These are phyloP conservation scores for Phytopythium aichiense DNA, from an alignment of 352 stramenopile species.

Conservation along the genomic window DNA sequence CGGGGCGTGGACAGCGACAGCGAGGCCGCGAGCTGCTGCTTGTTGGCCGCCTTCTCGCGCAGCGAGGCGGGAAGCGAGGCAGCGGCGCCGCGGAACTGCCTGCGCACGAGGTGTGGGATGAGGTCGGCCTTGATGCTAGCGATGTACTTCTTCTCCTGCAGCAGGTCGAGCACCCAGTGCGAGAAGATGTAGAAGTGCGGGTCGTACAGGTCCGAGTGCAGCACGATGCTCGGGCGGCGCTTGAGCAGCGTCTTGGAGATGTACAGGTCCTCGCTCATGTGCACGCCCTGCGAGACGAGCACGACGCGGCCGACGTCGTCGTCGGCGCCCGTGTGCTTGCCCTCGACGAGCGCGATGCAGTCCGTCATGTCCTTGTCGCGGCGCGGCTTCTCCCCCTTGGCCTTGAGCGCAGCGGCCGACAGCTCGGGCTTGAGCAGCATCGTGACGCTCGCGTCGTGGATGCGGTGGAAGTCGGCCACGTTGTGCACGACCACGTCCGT, in stretches of 20 bases:
- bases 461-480: slow-evolving; percentile 77
- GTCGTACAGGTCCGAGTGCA: slow-evolving; percentile 81
- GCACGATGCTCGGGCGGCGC: slow-evolving; percentile 59
- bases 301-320: slow-evolving; percentile 65
- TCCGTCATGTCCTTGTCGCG: slow-evolving; percentile 82
- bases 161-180: slow-evolving; percentile 73
- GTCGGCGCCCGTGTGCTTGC: slow-evolving; percentile 10
- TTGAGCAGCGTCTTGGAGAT: slow-evolving; percentile 75
- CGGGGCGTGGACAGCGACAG: slow-evolving; percentile 52
- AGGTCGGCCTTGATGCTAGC: slow-evolving; percentile 81
- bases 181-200: slow-evolving; percentile 85
- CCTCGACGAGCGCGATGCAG: slow-evolving; percentile 64
- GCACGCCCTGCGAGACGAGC: slow-evolving; percentile 61
- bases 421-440: slow-evolving; percentile 71
- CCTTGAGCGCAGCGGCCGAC: slow-evolving; percentile 17
- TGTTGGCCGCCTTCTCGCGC: slow-evolving; percentile 46
- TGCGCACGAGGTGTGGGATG: slow-evolving; percentile 69
- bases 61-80: slow-evolving; percentile 46
- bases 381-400: slow-evolving; percentile 63
- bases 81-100: slow-evolving; percentile 68
- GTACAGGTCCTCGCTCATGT: slow-evolving; percentile 81
- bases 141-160: slow-evolving; percentile 84
- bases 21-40: slow-evolving; percentile 53
- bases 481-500: slow-evolving; percentile 80
- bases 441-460: slow-evolving; percentile 80